Evolutionary conservation across 768 basidiomycete genomes (phyloP), one percentile per base, ranked within the genome.

Genomic region (Paxillus involutus): DNA sequence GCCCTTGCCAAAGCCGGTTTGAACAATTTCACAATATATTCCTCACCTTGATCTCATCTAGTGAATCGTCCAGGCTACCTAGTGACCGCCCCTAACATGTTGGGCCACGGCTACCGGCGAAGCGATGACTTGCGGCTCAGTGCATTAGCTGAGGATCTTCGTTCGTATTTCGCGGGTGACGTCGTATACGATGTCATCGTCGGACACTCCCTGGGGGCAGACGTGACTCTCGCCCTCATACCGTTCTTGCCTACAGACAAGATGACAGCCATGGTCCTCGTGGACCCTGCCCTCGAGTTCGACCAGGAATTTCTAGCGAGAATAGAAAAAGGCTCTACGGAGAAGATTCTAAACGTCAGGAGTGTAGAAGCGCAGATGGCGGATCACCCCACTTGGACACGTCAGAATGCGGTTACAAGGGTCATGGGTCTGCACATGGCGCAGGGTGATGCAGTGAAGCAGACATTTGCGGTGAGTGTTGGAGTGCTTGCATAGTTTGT

Each of bases 21-120:
- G 48, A 29, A 14, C 7, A 33, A 11, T 21, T 39, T 12, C 1
- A 36, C 42, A 6, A 35, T 21, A 7, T 3, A 1, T 45, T 30
- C 17, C 5, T 19, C 13, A 12, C 2, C 13, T 7, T 9, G 40
- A 46, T 29, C 39, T 49, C 32, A 54, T 32, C 16, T 3, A 7
- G 14, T n/a, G 9, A 6, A 10, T 48, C 30, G 6, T 24, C 29
- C 21, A 63, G 58, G 47, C 12, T 60, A 49, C 45, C 43, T 59
- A 3, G 61, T 63, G 42, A 56, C 26, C 19, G 62, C 59, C 10
- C 62, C 61, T 2, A 56, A 63, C 49, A 21, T 63, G 48, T 39
- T 60, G 2, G 58, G 58, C 8, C 62, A 63, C 14, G 58, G 61
- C 11, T 21, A 51, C 17, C 57, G 61, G n/a, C 36, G 29, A 6